These are phyloP conservation scores for Alnus rubra DNA, from an alignment of 306 rosid species.

Conservation along the genomic window DNA sequence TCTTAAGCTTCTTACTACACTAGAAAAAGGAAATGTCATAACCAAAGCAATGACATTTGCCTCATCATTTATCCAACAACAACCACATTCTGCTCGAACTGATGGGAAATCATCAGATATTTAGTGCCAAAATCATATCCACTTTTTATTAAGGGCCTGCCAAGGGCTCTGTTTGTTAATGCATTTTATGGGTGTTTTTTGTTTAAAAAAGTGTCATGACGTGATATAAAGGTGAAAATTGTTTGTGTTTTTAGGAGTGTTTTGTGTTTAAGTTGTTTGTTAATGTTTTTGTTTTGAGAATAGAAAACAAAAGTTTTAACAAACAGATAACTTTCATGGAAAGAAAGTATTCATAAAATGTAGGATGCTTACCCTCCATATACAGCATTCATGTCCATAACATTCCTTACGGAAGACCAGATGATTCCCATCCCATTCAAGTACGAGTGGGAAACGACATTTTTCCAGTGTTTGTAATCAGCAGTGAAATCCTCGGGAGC, in stretches of 20 bases:
- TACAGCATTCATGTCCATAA: constrained; percentile 84
- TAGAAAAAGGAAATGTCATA: background rate
- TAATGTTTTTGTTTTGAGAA: no score
- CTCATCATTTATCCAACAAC: background rate
- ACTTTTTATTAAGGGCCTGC: background rate
- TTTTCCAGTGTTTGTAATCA: constrained; percentile 70
- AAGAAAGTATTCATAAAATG: constrained; percentile 15
- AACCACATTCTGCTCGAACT: background rate
- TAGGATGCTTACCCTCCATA: constrained; percentile 78
- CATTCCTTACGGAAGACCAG: constrained; percentile 80
- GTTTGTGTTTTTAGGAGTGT: no score
- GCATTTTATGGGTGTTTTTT: no score
- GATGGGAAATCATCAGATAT: background rate
- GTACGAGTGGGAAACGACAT: constrained; percentile 61
- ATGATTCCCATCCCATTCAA: constrained; percentile 67
- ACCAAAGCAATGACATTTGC: background rate
- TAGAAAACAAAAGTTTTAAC: no score
- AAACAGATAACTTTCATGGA: background rate
- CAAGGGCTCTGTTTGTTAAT: background rate
- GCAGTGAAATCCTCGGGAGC: constrained; percentile 62
- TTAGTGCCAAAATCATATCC: background rate
- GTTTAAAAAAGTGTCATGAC: no score
- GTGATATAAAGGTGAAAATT: no score
- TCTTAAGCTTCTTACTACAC: background rate
- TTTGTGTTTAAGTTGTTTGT: no score